Evolutionary conservation across 2,329 filamentous ascomycete species (phyloP).

Genomic region (Trichoderma afroharzianum): DNA sequence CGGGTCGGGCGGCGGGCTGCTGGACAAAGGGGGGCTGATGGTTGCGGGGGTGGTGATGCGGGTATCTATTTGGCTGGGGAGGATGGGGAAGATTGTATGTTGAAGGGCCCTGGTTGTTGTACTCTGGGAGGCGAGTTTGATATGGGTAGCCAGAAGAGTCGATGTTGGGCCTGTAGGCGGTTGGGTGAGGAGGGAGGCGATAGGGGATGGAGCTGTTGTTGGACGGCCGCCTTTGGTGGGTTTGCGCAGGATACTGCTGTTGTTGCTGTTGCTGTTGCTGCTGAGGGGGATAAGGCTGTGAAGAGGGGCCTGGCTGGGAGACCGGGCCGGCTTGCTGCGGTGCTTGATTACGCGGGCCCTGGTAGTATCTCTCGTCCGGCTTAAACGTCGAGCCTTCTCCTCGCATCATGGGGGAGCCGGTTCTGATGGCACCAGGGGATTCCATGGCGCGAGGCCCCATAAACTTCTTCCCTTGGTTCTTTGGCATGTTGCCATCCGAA

Average conservation of each 20-base stretch:
- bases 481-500: background rate
- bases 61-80: conserved; percentile 11
- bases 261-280: background rate
- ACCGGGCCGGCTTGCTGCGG: background rate
- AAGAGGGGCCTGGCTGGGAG: background rate
- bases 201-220: conserved; percentile 13
- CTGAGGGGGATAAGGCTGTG: background rate
- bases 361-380: conserved; percentile 23
- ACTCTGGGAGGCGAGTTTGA: conserved; percentile 4
- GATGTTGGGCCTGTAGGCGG: conserved; percentile 20
- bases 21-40: conserved; percentile 14
- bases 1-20: conserved; percentile 5
- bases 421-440: conserved; percentile 22
- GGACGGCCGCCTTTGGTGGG: background rate
- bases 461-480: background rate
- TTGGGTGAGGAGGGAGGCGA: conserved; percentile 14
- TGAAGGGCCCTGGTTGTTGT: background rate
- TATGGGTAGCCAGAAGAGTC: conserved; percentile 21
- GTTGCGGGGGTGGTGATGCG: conserved; percentile 5
- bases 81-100: conserved; percentile 6
- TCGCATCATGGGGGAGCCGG: conserved; percentile 36
- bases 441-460: conserved; percentile 3
- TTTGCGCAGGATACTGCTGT: background rate
- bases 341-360: background rate
- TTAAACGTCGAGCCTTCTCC: conserved; percentile 36